These are phyloP conservation scores for Alternaria incomplexa DNA, from an alignment of 2,329 filamentous ascomycete genomes.

Conservation along the genomic window DNA sequence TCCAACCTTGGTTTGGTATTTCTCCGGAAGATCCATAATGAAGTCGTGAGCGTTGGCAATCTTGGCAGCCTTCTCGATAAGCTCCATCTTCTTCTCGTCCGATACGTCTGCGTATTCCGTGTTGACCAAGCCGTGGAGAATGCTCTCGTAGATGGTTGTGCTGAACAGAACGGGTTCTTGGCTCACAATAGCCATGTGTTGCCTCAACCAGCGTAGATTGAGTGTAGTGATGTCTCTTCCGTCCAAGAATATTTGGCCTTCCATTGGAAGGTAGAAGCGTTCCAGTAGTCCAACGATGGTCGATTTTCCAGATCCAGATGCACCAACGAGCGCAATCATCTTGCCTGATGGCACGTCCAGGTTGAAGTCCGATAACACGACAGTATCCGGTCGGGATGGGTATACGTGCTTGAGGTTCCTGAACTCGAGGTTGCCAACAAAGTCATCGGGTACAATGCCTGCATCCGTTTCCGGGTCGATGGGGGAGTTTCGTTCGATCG, in stretches of 20 bases:
- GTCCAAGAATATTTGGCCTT: constrained; percentile 79
- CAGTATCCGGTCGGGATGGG: constrained; percentile 87
- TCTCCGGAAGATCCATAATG: constrained; percentile 78
- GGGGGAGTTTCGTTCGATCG: constrained; percentile 86
- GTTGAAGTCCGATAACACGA: constrained; percentile 83
- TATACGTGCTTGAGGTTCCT: constrained; percentile 90
- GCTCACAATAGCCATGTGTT: constrained; percentile 89
- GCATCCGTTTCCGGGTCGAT: constrained; percentile 75
- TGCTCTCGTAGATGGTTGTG: constrained; percentile 88
- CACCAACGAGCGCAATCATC: constrained; percentile 90
- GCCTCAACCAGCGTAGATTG: constrained; percentile 88
- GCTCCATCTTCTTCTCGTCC: constrained; percentile 70
- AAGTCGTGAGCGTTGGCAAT: constrained; percentile 97
- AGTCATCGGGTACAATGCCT: constrained; percentile 74
- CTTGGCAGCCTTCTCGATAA: constrained; percentile 81
- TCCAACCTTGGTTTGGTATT: constrained; percentile 93
- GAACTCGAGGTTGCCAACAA: constrained; percentile 81
- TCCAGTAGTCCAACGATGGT: constrained; percentile 94
- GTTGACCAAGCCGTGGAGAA: constrained; percentile 87
- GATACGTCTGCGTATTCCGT: constrained; percentile 72
- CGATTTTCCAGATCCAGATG: constrained; percentile 92
- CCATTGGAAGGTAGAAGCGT: constrained; percentile 90
- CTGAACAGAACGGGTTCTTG: constrained; percentile 93
- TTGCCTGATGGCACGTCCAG: constrained; percentile 86
- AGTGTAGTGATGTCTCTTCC: constrained; percentile 80